Evolutionary conservation across 345 rosid genomes (phyloP), one percentile per base, ranked within the genome.

Genomic region (Angophora floribunda): DNA sequence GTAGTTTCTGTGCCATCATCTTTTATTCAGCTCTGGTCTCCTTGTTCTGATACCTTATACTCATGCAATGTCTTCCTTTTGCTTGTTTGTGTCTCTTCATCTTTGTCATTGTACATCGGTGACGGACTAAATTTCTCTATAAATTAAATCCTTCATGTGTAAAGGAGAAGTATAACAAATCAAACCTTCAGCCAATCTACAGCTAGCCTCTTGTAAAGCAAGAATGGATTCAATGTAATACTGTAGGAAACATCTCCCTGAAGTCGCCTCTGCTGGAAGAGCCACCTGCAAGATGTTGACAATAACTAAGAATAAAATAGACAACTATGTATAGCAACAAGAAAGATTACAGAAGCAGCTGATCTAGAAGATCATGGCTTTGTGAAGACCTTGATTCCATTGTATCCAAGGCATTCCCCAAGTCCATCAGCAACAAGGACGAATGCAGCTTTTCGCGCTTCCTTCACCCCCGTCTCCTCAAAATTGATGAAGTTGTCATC

Each of bases 361-460:
- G 85, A 84, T 45, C 85, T 87, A 75, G 70, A 57, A 86, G 78
- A 41, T 36, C 52, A n/a, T 17, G 50, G 50, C 65, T 50, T 47
- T 51, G 70, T 87, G 21, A 28, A 85, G 89, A 97, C 98, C 99
- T 97, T 98, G 90, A 98, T 98, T 89, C 99, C 99, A 91, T 96
- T 97, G 91, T 95, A 98, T 88, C 99, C 99, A 89, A 98, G 98
- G 82, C 99, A 98, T 88, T 97, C 99, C 24, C 99, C 99, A 88
- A 98, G 98, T 16, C 99, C 99, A 86, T 99, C 99, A 9, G 99
- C 98, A 92, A 97, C 99, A 90, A 97, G 98, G 90, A 97, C 99
- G 91, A 97, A 97, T 67, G 96, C 98, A 89, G 98, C 95, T 87
- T 94, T 94, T 91, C 93, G 94, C 87, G 99, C 97, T 93, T 96